These are phyloP conservation scores for Tuber borchii DNA, from an alignment of 495 filamentous ascomycete genomes.

Conservation along the genomic window DNA sequence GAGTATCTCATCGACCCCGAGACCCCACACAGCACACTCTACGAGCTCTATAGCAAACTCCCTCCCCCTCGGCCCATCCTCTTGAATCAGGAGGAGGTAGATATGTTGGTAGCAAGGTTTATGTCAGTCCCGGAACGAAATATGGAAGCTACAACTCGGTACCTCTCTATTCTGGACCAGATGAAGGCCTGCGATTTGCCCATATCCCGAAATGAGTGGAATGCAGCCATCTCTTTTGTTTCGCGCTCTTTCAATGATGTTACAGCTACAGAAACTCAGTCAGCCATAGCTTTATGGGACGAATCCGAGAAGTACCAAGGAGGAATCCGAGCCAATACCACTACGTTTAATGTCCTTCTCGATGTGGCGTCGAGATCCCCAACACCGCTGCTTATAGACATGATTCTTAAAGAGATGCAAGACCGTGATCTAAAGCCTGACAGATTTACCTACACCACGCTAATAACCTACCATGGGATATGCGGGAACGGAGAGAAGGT, in stretches of 20 bases:
- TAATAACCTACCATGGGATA: slow-evolving; percentile 78
- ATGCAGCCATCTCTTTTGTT: slow-evolving; percentile 69
- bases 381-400: slow-evolving; percentile 74
- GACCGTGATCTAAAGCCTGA: slow-evolving; percentile 57
- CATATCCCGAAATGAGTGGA: slow-evolving; percentile 66
- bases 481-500: slow-evolving; percentile 61
- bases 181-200: slow-evolving; percentile 61
- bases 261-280: slow-evolving; percentile 58
- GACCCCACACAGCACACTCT: slow-evolving; percentile 53
- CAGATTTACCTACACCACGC: slow-evolving; percentile 66
- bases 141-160: slow-evolving; percentile 63
- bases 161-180: slow-evolving; percentile 76
- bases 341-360: slow-evolving; percentile 88
- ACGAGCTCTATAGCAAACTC: slow-evolving; percentile 55
- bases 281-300: slow-evolving; percentile 74
- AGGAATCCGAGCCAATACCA: slow-evolving; percentile 55
- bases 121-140: slow-evolving; percentile 55
- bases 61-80: slow-evolving; percentile 61
- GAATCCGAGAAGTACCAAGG: slow-evolving; percentile 70
- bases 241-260: slow-evolving; percentile 61
- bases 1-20: slow-evolving; percentile 45
- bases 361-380: slow-evolving; percentile 77
- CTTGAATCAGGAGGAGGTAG: slow-evolving; percentile 54
- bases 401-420: slow-evolving; percentile 74
- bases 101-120: slow-evolving; percentile 61